Conservation (phyloP, 805 yeast species). For the Wickerhamiella australiensis region DNA sequence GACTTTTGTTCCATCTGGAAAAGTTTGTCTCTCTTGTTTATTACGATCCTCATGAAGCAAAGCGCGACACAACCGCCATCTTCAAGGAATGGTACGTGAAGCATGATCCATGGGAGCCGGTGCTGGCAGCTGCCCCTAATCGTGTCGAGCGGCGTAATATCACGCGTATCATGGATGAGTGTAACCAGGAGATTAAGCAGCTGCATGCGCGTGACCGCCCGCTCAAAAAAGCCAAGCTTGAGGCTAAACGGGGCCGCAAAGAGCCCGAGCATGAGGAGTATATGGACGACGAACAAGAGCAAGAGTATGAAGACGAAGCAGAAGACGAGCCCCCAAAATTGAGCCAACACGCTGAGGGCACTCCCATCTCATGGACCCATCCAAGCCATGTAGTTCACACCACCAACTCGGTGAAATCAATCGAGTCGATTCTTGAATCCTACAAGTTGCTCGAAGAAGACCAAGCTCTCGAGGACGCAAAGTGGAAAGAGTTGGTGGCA, state of each 20-base stretch:
- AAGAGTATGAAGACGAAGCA: neutral
- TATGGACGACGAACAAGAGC: neutral
- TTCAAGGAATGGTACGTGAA: constrained; percentile 25
- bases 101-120: constrained; percentile 31
- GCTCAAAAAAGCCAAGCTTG: neutral
- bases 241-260: constrained; percentile 16
- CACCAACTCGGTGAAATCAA: constrained; percentile 33
- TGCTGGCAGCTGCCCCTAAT: constrained; percentile 14
- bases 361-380: constrained; percentile 35
- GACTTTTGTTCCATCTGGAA: constrained; percentile 31
- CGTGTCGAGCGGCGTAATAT: constrained; percentile 16
- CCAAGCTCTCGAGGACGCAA: constrained; percentile 36
- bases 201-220: neutral
- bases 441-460: constrained; percentile 44
- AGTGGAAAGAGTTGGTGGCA: constrained; percentile 35
- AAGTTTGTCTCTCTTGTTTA: constrained; percentile 31
- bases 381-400: constrained; percentile 41
- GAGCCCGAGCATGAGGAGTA: neutral
- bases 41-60: constrained; percentile 30
- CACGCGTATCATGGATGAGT: constrained; percentile 1
- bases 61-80: constrained; percentile 26
- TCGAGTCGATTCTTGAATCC: constrained; percentile 41
- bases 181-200: neutral
- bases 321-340: constrained; percentile 6
- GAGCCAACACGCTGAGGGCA: constrained; percentile 23